Base-by-base conservation (phyloP, 352 stramenopile genomes). In the Phytophthora tubulina region DNA sequence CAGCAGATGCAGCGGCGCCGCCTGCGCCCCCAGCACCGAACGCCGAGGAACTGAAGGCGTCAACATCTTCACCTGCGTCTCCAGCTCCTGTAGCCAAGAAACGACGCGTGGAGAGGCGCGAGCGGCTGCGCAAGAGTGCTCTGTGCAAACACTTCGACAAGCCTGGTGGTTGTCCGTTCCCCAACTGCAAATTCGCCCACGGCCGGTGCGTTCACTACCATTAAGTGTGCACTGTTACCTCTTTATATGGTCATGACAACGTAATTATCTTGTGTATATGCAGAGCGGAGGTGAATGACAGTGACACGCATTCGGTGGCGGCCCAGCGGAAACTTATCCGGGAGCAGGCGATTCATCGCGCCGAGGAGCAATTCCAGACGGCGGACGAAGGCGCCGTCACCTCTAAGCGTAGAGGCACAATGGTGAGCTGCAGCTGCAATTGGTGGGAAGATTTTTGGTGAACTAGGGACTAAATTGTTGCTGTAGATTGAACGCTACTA, bases 81-180 rank as follows among this genome's bases (percentile, higher is more conserved):
- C 42, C 56, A 33, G 57, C 44, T 41, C 62, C 58, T 13, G 73
- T 69, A 9, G 48, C 33, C 32, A 95, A 94, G 66, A 94, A 92
- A 67, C 86, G 86, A 39, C 79, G 78, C 39, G 76, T 82, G 6
- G 82, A 94, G 65, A 82, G 86, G 32, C 79, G 83, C 52, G 79
- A 92, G 62, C 82, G 85, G 63, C 70, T 91, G 49, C 82, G 79
- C 71, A 96, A 96, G 75, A 91, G 86, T 33, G 85, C 85, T 59
- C 70, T 96, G 36, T 96, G 89, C 76, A 92, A 92, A 66, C 89
- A 94, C 74, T 96, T 93, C 67, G 88, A 94, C 81, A 92, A 92
- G 42, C 87, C 89, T 6, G 85, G 79, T 21, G 89, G 89, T 7
- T 96, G 89, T 70, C 89, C 89, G 53, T 96, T 91, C 67, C 63